Evolutionary conservation across 106 monocot species (phyloP).

Genomic region (Platanthera guangdongensis): DNA sequence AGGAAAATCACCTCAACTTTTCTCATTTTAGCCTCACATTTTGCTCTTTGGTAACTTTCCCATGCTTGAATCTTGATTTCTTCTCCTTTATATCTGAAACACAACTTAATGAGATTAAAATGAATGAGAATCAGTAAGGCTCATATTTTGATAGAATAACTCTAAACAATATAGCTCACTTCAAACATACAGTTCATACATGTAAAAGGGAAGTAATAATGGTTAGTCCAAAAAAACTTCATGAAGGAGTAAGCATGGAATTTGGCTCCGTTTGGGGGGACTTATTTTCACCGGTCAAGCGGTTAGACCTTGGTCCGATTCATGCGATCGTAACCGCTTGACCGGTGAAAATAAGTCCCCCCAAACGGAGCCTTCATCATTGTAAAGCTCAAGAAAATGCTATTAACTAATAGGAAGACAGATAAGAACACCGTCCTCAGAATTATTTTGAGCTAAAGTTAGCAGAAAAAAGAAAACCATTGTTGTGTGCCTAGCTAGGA

Average conservation of each 20-base stretch:
- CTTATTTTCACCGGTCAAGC: too few relatives aligned
- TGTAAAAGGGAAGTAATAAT: neutral
- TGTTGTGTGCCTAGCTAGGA: too few relatives aligned
- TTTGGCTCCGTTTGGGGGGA: neutral
- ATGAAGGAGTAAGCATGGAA: neutral
- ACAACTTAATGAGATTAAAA: neutral
- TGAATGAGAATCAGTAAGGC: neutral
- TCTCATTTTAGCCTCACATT: slow-evolving; percentile 75
- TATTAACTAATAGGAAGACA: neutral
- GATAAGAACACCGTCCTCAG: neutral
- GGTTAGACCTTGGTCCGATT: too few relatives aligned
- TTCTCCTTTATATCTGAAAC: slow-evolving; percentile 60
- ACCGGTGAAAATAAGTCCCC: too few relatives aligned
- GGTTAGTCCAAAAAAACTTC: neutral
- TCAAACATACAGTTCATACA: neutral
- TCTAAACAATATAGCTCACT: neutral
- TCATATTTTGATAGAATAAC: neutral
- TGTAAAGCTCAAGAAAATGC: neutral
- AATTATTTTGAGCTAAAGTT: too few relatives aligned
- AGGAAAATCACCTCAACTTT: slow-evolving; percentile 55
- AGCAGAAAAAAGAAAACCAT: too few relatives aligned
- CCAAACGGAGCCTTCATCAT: too few relatives aligned
- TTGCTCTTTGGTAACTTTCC: slow-evolving; percentile 88
- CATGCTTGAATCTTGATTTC: slow-evolving; percentile 88
- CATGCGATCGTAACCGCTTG: too few relatives aligned